Conservation (phyloP, 2,329 filamentous ascomycete species). For the Exophiala sp. region DNA sequence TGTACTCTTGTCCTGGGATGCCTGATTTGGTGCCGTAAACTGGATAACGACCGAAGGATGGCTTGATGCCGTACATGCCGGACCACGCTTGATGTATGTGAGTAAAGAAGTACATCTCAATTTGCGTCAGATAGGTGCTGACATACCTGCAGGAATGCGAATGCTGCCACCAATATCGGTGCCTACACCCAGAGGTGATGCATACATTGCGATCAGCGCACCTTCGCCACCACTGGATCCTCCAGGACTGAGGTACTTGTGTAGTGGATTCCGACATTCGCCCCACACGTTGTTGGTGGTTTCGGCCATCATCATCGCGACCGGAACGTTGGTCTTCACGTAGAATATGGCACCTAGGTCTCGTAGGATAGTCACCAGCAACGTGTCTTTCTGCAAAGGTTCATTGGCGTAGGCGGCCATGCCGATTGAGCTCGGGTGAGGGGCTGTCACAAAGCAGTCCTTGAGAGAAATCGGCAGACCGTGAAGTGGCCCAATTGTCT, state of each 20-base stretch:
- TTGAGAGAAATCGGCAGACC: slow-evolving; percentile 61
- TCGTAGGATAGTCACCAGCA: slow-evolving; percentile 38
- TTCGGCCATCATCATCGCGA: slow-evolving; percentile 46
- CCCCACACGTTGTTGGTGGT: slow-evolving; percentile 44
- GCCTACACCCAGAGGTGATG: slow-evolving; percentile 34
- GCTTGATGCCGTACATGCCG: slow-evolving; percentile 39
- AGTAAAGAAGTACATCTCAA: too few species aligned
- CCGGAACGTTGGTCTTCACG: slow-evolving; percentile 53
- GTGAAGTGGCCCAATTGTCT: slow-evolving; percentile 61
- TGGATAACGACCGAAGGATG: slow-evolving; percentile 39
- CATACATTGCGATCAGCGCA: slow-evolving; percentile 35
- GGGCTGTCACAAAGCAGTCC: slow-evolving; percentile 27
- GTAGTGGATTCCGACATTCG: slow-evolving; percentile 37
- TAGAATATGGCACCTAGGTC: slow-evolving; percentile 49
- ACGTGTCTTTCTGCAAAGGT: slow-evolving; percentile 29
- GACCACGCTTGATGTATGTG: slow-evolving; percentile 31
- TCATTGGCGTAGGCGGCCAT: slow-evolving; percentile 37
- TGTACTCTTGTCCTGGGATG: slow-evolving; percentile 40
- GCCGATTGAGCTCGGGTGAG: slow-evolving; percentile 36
- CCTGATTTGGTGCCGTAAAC: slow-evolving; percentile 36
- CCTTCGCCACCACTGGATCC: slow-evolving; percentile 38
- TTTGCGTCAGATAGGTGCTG: too few species aligned
- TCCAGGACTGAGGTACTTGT: slow-evolving; percentile 35
- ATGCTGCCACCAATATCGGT: slow-evolving; percentile 44
- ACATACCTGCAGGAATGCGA: slow-evolving; percentile 33